Evolutionary conservation across 257 asterid genomes (phyloP).

Genomic region (Capsicum pubescens): DNA sequence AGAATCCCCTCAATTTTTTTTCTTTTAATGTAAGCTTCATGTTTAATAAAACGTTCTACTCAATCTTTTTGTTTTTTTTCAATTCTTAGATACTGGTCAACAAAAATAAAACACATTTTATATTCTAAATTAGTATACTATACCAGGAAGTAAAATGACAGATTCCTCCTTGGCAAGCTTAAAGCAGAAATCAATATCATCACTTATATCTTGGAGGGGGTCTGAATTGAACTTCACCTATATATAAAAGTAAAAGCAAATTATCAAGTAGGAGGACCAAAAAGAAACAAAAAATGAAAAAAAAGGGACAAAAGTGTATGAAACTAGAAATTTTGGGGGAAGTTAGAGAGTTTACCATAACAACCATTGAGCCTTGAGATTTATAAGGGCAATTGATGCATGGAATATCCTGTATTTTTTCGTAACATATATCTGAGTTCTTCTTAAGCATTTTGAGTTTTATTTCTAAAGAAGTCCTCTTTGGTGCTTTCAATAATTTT

Average conservation of each 20-base stretch:
- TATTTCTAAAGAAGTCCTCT: conserved; percentile 54
- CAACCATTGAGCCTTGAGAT: conserved; percentile 85
- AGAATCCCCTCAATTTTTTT: no score
- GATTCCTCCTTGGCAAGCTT: conserved; percentile 90
- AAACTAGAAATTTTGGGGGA: neutral
- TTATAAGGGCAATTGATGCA: conserved; percentile 65
- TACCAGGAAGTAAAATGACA: conserved; percentile 85
- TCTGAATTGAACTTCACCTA: conserved; percentile 68
- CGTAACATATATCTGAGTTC: conserved; percentile 55
- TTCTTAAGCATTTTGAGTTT: conserved; percentile 51
- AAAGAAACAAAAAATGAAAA: neutral
- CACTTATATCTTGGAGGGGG: conserved; percentile 60
- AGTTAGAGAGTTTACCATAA: conserved; percentile 52
- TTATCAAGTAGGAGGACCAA: neutral
- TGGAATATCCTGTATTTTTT: conserved; percentile 55
- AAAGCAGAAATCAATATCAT: conserved; percentile 71
- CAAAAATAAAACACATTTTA: neutral
- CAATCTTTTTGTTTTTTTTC: neutral
- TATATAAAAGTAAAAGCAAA: neutral
- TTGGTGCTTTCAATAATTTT: conserved; percentile 60
- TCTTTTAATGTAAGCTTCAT: no score
- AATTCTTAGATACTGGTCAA: neutral
- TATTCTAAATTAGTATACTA: neutral
- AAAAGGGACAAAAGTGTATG: neutral
- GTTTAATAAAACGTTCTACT: no score